These are phyloP conservation scores for Rhodotorula sp. DNA, from an alignment of 1,284 basidiomycete species.

Conservation along the genomic window DNA sequence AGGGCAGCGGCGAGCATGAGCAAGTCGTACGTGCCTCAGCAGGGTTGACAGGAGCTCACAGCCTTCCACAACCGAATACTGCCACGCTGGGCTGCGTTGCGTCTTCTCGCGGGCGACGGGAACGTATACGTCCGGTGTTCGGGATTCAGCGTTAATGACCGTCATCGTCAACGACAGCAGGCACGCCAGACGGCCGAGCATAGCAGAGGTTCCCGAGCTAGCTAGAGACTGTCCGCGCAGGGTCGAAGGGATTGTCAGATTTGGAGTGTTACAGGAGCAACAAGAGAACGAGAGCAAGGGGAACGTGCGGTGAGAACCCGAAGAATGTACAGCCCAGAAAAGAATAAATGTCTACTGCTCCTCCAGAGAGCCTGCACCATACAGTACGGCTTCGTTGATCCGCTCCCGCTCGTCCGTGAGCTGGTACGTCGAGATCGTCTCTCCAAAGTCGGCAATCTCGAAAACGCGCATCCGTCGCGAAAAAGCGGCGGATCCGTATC, in stretches of 20 bases:
- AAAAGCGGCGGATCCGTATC: constrained; percentile 77
- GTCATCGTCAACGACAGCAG: neutral
- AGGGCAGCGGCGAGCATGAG: neutral
- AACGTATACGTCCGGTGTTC: too few relatives aligned
- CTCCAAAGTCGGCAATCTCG: constrained; percentile 79
- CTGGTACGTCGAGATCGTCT: constrained; percentile 85
- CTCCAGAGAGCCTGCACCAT: constrained; percentile 31
- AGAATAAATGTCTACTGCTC: constrained; percentile 5
- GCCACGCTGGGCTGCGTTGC: neutral
- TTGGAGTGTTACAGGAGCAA: neutral
- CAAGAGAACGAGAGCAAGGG: neutral
- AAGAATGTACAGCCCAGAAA: neutral
- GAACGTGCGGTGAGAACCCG: neutral
- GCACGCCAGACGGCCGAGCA: neutral
- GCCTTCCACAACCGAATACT: neutral
- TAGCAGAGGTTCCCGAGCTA: too few relatives aligned
- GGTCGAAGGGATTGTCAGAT: too few relatives aligned
- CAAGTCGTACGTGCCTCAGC: neutral
- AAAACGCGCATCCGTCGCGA: constrained; percentile 85
- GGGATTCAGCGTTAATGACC: neutral
- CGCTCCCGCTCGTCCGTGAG: constrained; percentile 71
- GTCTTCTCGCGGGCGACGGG: neutral
- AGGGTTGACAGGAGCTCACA: neutral
- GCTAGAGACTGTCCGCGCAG: too few relatives aligned
- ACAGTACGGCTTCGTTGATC: constrained; percentile 56